These are phyloP conservation scores for Pleurotus platypus DNA, from an alignment of 768 basidiomycete species.

Conservation along the genomic window DNA sequence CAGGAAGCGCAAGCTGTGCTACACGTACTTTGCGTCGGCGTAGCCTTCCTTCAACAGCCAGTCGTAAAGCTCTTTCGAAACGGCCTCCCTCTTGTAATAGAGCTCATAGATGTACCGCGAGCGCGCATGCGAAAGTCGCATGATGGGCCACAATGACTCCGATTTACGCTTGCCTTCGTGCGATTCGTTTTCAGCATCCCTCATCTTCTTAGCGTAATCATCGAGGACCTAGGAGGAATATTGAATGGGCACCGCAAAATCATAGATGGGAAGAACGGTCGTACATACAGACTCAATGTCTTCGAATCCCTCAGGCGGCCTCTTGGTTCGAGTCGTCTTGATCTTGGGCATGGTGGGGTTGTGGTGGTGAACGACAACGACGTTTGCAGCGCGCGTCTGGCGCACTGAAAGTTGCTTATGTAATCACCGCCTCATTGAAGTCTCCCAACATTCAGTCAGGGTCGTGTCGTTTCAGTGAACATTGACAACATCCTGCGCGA, in stretches of 20 bases:
- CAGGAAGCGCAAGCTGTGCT: not conserved
- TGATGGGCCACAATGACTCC: slow-evolving; percentile 94
- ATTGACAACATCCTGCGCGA: not conserved
- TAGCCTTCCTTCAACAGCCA: slow-evolving; percentile 98
- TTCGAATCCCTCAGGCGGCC: slow-evolving; percentile 93
- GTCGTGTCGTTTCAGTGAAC: not conserved
- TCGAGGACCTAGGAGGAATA: slow-evolving; percentile 73
- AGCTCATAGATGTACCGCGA: slow-evolving; percentile 97
- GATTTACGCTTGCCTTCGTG: slow-evolving; percentile 98
- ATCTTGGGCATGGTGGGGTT: slow-evolving; percentile 82
- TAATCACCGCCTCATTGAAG: slow-evolving; percentile 10
- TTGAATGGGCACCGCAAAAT: slow-evolving; percentile 3
- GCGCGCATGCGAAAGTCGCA: slow-evolving; percentile 95
- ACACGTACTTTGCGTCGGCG: slow-evolving; percentile 87
- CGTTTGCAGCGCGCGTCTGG: no score
- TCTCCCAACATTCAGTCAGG: not conserved
- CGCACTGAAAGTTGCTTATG: slow-evolving; percentile 12
- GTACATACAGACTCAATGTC: slow-evolving; percentile 77
- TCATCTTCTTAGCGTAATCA: slow-evolving; percentile 98
- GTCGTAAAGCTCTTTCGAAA: slow-evolving; percentile 90
- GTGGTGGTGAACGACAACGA: no score
- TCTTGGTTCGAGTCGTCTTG: slow-evolving; percentile 87
- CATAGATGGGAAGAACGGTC: not conserved
- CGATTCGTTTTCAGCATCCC: slow-evolving; percentile 97
- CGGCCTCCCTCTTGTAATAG: slow-evolving; percentile 97